Percentiles rank a stretch among this genome's conserved stretches.
phyloP scores from a whole-genome alignment of 768 basidiomycete genomes.

The Hydnomerulius pinastri region DNA sequence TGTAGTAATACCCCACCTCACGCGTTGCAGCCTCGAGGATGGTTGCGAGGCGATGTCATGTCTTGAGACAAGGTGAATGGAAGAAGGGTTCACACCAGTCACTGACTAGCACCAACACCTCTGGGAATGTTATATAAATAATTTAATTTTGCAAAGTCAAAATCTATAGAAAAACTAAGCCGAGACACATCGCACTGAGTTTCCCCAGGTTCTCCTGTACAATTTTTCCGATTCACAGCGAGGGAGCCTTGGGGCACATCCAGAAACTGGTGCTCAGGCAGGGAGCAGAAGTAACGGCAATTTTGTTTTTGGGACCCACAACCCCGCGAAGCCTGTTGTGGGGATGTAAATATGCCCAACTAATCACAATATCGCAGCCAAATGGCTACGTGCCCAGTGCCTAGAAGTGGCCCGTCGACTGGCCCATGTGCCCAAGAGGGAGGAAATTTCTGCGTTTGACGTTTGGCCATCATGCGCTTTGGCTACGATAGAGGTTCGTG shows the following conservation, averaged over 20 bases:
- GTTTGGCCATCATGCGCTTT: slow-evolving; percentile 13
- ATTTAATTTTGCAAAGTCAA: slow-evolving; percentile 14
- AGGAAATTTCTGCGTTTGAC: not conserved
- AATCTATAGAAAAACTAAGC: slow-evolving; percentile 16
- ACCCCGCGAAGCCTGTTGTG: not conserved
- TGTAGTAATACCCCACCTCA: slow-evolving; percentile 5
- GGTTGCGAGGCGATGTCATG: slow-evolving; percentile 25
- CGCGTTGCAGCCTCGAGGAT: slow-evolving; percentile 32
- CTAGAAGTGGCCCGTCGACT: slow-evolving; percentile 7
- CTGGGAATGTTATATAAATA: too few species aligned
- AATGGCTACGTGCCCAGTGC: not conserved
- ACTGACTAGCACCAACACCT: too few species aligned
- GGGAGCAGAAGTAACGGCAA: too few species aligned
- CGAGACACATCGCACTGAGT: not conserved
- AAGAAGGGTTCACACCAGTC: slow-evolving; percentile 3
- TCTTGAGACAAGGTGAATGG: slow-evolving; percentile 23
- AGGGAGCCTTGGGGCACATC: too few species aligned
- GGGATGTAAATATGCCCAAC: slow-evolving; percentile 1
- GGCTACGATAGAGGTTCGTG: slow-evolving; percentile 25
- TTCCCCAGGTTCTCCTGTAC: too few species aligned
- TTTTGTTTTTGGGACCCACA: not conserved
- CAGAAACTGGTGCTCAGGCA: too few species aligned
- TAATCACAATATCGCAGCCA: too few species aligned
- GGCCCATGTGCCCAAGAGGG: not conserved
- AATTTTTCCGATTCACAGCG: too few species aligned